Evolutionary conservation across 1,139 yeast species (phyloP), one percentile per base, ranked within the genome.

Genomic region (Groenewaldozyma sp.): DNA sequence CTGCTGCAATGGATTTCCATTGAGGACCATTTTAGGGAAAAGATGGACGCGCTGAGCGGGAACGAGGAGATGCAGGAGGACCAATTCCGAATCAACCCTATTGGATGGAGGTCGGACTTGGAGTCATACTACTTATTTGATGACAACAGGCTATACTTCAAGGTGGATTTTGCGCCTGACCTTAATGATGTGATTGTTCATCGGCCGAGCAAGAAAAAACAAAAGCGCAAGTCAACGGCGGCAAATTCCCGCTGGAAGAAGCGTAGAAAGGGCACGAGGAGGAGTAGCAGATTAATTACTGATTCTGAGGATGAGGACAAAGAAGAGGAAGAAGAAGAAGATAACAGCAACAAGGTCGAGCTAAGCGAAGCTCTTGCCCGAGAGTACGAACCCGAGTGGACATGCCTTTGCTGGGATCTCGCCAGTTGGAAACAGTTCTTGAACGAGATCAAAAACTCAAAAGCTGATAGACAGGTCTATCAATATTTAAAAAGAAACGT

Each of bases 111-210:
- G n/a, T 56, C 51, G 4, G 49, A 52, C 5, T 49, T 49, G 37
- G 59, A 57, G 29, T 42, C 51, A 5, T 62, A 58, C 40, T 61
- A 48, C 36, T 45, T 62, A 20, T 51, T 62, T 17, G 67, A 60
- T 38, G 65, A 62, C 45, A 60, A 60, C 31, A 46, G 66, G 11
- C 45, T 62, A 9, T 62, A 60, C 43, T 40, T 43, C 31, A 50
- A 49, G 35, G 42, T 44, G 27, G 60, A 54, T 35, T 43, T 43
- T 19, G 47, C 44, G 17, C 58, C 58, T 10, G 47, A 49, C 31
- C 38, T 50, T 5, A 42, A 41, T 14, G 48, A 45, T 16, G 52
- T 44, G 17, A 42, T 37, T 16, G 39, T 24, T 37, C 24, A 24
- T 28, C 18, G 31, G 39, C 36, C 28, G 36, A 41, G 32, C n/a